Conservation (phyloP, 805 yeast species). For the Candida taoyuanica region DNA sequence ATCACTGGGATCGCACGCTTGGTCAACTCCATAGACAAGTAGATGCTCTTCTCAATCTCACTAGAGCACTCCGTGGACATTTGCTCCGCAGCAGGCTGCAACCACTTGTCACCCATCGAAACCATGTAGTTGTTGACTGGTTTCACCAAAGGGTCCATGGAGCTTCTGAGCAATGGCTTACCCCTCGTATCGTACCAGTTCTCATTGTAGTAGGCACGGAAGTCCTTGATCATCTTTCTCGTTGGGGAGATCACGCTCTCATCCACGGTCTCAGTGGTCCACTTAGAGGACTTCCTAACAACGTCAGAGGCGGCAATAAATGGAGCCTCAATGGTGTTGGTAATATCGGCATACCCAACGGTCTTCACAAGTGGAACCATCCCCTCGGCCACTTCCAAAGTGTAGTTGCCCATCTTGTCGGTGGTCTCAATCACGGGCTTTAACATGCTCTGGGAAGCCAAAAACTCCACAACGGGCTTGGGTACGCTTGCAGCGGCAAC, state of each 20-base stretch:
- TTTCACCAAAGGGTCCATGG: conserved; percentile 54
- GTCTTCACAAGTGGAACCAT: conserved; percentile 57
- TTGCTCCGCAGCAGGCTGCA: conserved; percentile 47
- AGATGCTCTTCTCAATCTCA: conserved; percentile 52
- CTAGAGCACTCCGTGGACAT: conserved; percentile 45
- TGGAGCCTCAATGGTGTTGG: conserved; percentile 49
- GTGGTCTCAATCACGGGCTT: conserved; percentile 42
- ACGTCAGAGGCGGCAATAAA: conserved; percentile 40
- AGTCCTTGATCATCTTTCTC: conserved; percentile 40
- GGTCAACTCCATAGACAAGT: conserved; percentile 37
- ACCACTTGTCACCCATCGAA: conserved; percentile 36
- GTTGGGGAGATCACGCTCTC: conserved; percentile 43
- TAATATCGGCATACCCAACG: conserved; percentile 43
- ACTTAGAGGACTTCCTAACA: conserved; percentile 32
- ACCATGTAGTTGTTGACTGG: conserved; percentile 58
- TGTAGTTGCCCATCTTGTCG: conserved; percentile 51
- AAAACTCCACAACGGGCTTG: conserved; percentile 27
- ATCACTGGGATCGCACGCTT: conserved; percentile 35
- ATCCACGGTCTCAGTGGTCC: conserved; percentile 30
- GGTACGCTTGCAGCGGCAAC: conserved; percentile 30
- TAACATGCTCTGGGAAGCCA: conserved; percentile 30
- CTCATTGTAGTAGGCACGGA: conserved; percentile 47
- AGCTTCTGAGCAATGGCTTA: conserved; percentile 57
- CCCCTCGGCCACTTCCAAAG: conserved; percentile 54
- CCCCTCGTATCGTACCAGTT: conserved; percentile 55